Base-by-base conservation (phyloP, 2,329 filamentous ascomycete species). In the Aspergillus sp. region DNA sequence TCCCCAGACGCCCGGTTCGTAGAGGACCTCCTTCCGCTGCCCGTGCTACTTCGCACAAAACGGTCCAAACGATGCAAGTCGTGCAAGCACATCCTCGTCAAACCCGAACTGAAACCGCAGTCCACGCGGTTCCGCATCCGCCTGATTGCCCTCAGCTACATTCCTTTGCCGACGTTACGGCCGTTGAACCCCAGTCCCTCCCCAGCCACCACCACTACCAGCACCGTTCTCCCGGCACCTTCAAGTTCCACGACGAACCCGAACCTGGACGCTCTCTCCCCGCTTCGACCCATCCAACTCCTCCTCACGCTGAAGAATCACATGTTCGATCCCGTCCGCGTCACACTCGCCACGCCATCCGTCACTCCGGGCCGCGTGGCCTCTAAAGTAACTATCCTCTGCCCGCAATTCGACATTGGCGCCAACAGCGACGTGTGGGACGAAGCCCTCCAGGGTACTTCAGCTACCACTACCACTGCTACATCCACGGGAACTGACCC, bases 371-470 rank as follows among this genome's bases (percentile, higher is more conserved):
- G 92, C 4, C 84, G 87, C 8, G 90, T 93, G 69, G 83, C 85
- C 1, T 90, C 89, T 58, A 90, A 87, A 69, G 91, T 99, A 61
- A 99, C 95, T 0, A 89, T 99, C 13, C 83, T 99, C 1, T 99
- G 94, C 70, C 95, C 95, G 0, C 88, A 96, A 69, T 98, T 99
- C 74, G 91, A 95, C 52, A 89, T 99, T 48, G 94, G 93, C 64
- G 91, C 94, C 60, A 97, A 97, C 75, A 95, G 91, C n/a, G 90
- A 93, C 69, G 86, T 96, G 76, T 91, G 90, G 90, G 94, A 98
- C 69, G 95, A 98, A 72, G 94, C 93, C 0, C 82, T 97, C 10
- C 87, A 88, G 72, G 75, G 55, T 69, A 76, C 52, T 65, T 71
- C 67, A 77, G 72, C 74, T 73, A 73, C 74, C 72, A 36, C 39